phyloP scores from a whole-genome alignment of 2,329 filamentous ascomycete species.

The Fusarium sp. region DNA sequence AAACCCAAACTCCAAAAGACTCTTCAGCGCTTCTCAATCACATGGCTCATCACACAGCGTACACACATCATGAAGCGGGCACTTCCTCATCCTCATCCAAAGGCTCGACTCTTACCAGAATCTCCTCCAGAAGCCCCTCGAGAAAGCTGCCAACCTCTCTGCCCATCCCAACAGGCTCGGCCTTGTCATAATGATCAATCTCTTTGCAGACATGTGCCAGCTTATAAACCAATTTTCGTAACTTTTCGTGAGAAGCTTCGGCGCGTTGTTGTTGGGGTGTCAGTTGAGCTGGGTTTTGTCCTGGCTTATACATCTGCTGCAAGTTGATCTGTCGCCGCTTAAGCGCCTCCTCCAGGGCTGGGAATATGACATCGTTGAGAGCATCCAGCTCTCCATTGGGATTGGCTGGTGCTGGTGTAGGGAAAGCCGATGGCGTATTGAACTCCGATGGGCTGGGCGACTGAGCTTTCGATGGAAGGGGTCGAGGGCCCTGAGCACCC shows the following conservation, averaged over 20 bases:
- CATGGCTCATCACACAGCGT: not conserved
- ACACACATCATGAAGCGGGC: conserved; percentile 21
- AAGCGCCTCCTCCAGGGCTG: conserved; percentile 89
- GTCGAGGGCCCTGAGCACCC: conserved; percentile 36
- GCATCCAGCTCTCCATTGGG: conserved; percentile 81
- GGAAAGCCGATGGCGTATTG: conserved; percentile 60
- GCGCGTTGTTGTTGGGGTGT: conserved; percentile 74
- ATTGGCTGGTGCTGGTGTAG: conserved; percentile 65
- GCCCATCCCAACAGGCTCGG: conserved; percentile 92
- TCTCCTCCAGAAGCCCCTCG: conserved; percentile 92
- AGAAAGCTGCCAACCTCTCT: conserved; percentile 88
- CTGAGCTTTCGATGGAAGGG: conserved; percentile 46
- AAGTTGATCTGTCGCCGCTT: conserved; percentile 77
- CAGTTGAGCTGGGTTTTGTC: conserved; percentile 52
- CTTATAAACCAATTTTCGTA: conserved; percentile 84
- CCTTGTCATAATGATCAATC: conserved; percentile 88
- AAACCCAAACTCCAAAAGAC: conserved; percentile 30
- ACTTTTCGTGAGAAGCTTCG: conserved; percentile 80
- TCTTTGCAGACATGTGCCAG: conserved; percentile 85
- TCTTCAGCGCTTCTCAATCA: conserved; percentile 4
- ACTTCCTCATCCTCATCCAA: conserved; percentile 74
- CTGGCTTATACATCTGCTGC: conserved; percentile 60
- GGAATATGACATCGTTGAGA: conserved; percentile 89
- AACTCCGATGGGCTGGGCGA: conserved; percentile 46
- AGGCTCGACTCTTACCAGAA: conserved; percentile 90